Base-by-base conservation (phyloP, 208 protist species). In the Phytomonas sp. region DNA sequence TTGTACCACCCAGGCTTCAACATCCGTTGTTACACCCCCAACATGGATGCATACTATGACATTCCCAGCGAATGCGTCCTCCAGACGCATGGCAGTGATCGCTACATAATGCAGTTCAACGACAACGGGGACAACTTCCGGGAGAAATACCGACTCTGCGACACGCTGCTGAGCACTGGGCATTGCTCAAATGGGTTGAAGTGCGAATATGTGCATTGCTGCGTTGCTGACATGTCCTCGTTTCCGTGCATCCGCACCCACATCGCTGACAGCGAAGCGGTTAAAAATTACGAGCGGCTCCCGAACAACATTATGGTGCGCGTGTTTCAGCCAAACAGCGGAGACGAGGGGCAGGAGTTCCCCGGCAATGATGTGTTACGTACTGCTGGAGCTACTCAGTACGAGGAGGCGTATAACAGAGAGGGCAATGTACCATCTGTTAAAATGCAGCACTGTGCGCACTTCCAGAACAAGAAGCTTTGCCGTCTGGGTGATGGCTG, bases 371-470 rank as follows among this genome's bases (percentile, higher is more conserved):
- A 87, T 36, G 84, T 94, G 13, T 77, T 94, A 37, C 80, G 84
- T 34, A 94, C 88, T 4, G 83, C 76, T 9, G 88, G 88, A 0
- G 79, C 85, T 1, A 76, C 69, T 31, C 85, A 91, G 71, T 94
- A 92, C 68, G 76, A 89, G 77, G 77, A 81, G 29, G 83, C 78
- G 13, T 88, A 76, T 68, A 67, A 67, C 15, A 71, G 72, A 33
- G 73, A 69, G 17, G 76, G 79, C 32, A 71, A 43, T 6, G 71
- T 80, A 53, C 81, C 83, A 9, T 68, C 72, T 32, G 77, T 84
- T 46, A 91, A 87, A 71, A 91, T 93, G 84, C 88, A 93, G 73
- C 88, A 93, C 73, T 93, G 88, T 63, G 84, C 85, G 7, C 88
- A 93, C 76, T 93, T 93, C 69, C 81, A 84, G 28, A 84, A 77